A percentile compares a stretch with the other conserved stretches of the same genome.
These are phyloP conservation scores for Metschnikowia noctiluminum DNA, from an alignment of 805 yeast genomes.

Conservation along the genomic window DNA sequence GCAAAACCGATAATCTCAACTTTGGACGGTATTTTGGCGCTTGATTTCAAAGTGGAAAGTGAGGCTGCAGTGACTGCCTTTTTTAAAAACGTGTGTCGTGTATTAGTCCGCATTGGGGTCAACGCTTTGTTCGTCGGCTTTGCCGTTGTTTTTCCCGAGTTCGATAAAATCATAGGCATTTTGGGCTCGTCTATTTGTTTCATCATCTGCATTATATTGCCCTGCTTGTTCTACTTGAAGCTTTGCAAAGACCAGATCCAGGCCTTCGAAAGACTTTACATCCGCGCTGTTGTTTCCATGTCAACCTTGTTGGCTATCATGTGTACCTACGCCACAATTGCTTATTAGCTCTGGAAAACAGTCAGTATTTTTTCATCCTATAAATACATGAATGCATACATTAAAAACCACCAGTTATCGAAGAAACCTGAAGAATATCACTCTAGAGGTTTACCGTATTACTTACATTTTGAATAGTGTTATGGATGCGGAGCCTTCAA, in stretches of 20 bases:
- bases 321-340: constrained; percentile 20
- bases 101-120: constrained; percentile 38
- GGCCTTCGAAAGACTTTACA: constrained; percentile 14
- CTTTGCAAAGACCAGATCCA: constrained; percentile 19
- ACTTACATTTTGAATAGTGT: too few relatives aligned
- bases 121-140: constrained; percentile 55
- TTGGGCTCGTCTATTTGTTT: constrained; percentile 81
- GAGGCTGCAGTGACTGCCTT: constrained; percentile 5
- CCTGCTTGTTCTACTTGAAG: constrained; percentile 60
- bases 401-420: too few relatives aligned
- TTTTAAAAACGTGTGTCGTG: constrained; percentile 11
- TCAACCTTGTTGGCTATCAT: constrained; percentile 17
- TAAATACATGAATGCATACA: too few relatives aligned
- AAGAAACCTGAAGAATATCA: too few relatives aligned
- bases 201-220: constrained; percentile 74
- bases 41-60: constrained; percentile 19
- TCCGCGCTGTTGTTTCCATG: constrained; percentile 10
- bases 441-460: too few relatives aligned
- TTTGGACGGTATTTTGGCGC: constrained; percentile 51
- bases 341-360: constrained; percentile 3
- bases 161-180: constrained; percentile 78
- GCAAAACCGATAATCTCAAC: constrained; percentile 80
- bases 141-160: constrained; percentile 68
- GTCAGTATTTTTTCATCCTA: not conserved
- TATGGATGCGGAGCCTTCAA: not conserved